Evolutionary conservation across 176 grass and related monocot species (phyloP).

Genomic region (Thinopyrum elongatum): DNA sequence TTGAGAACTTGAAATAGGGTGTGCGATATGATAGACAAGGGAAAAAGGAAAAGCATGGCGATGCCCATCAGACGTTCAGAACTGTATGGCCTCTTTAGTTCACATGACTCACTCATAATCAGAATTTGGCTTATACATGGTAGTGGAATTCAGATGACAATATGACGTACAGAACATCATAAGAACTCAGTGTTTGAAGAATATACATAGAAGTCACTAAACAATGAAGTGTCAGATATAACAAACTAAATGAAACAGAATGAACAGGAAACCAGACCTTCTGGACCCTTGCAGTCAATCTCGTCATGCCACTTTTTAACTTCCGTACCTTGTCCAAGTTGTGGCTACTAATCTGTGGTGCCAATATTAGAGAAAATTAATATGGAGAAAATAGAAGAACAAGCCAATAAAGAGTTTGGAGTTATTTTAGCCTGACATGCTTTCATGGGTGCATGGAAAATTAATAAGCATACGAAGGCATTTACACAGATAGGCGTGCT

Average conservation of each 20-base stretch:
- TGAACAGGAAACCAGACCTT: conserved; percentile 56
- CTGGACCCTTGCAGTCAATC: conserved; percentile 92
- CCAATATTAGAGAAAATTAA: conserved; percentile 10
- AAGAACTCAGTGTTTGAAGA: background rate
- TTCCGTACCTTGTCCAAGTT: conserved; percentile 99
- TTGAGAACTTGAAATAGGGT: background rate
- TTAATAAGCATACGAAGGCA: background rate
- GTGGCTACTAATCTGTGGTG: conserved; percentile 88
- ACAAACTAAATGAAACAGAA: conserved; percentile 17
- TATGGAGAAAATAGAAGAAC: background rate
- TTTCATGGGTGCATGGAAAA: background rate
- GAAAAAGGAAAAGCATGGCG: background rate
- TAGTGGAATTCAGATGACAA: background rate
- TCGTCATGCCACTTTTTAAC: conserved; percentile 97
- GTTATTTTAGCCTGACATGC: background rate
- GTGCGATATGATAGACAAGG: background rate
- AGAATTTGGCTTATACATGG: background rate
- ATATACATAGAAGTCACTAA: background rate
- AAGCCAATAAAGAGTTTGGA: background rate
- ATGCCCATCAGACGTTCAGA: background rate
- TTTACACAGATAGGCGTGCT: background rate
- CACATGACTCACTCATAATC: background rate
- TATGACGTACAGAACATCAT: background rate
- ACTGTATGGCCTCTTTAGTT: background rate
- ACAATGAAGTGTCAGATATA: background rate